Conservation (phyloP, 1,139 yeast species). For the Maudiozyma humilis region DNA sequence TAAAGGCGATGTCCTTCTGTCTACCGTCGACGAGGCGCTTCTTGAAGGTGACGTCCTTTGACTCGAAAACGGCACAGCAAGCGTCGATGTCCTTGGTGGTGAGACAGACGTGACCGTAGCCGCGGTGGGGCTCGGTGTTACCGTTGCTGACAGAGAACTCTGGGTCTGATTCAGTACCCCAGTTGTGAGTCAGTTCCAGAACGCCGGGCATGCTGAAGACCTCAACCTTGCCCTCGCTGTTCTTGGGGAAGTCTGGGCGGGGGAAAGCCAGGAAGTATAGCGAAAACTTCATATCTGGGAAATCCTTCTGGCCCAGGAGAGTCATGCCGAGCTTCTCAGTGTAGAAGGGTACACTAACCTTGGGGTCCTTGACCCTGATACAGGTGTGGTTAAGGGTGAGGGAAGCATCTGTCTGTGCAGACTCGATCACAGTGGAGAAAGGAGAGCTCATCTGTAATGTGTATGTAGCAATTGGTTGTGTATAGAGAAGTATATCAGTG, state of each 20-base stretch:
- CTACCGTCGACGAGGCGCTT: slow-evolving; percentile 84
- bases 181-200: slow-evolving; percentile 75
- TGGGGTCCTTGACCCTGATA: slow-evolving; percentile 77
- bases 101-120: slow-evolving; percentile 90
- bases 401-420: slow-evolving; percentile 22
- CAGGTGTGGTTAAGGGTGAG: slow-evolving; percentile 56
- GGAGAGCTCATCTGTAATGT: background rate
- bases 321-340: slow-evolving; percentile 68
- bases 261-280: slow-evolving; percentile 60
- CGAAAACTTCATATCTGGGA: slow-evolving; percentile 51
- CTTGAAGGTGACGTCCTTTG: slow-evolving; percentile 60
- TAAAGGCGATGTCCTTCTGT: slow-evolving; percentile 88
- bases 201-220: slow-evolving; percentile 58
- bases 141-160: slow-evolving; percentile 64
- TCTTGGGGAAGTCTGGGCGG: slow-evolving; percentile 37
- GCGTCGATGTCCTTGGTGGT: slow-evolving; percentile 71
- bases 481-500: no score
- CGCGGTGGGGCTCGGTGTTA: slow-evolving; percentile 73
- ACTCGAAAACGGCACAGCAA: slow-evolving; percentile 50
- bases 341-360: slow-evolving; percentile 64
- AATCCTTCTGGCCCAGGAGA: slow-evolving; percentile 44
- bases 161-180: slow-evolving; percentile 61
- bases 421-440: slow-evolving; percentile 17
- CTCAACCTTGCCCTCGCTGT: slow-evolving; percentile 37
- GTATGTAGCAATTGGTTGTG: no score